Evolutionary conservation across 768 basidiomycete species (phyloP).

Genomic region (Leccinum pellstonianum): DNA sequence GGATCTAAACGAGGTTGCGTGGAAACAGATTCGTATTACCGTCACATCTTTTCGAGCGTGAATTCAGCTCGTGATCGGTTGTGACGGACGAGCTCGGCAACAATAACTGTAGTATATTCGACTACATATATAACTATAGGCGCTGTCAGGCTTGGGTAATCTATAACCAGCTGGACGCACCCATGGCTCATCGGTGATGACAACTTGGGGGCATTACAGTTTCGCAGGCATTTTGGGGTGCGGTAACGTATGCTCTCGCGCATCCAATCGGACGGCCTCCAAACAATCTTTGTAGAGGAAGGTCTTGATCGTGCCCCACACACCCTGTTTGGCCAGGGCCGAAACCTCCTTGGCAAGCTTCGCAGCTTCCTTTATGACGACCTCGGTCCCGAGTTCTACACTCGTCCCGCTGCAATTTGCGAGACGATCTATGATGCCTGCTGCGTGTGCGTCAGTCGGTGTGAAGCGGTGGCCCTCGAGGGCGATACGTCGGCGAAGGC

Average conservation of each 20-base stretch:
- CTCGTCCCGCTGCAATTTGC: constrained; percentile 29
- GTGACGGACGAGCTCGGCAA: constrained; percentile 1
- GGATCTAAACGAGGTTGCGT: constrained; percentile 8
- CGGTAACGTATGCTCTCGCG: constrained; percentile 10
- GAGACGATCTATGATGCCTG: constrained; percentile 69
- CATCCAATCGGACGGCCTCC: constrained; percentile 35
- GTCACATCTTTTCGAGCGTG: not conserved
- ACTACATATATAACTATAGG: not conserved
- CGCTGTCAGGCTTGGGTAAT: constrained; percentile 4
- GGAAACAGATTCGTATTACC: constrained; percentile 10
- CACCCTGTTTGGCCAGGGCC: constrained; percentile 53
- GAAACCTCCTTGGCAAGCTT: constrained; percentile 57
- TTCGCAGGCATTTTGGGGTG: constrained; percentile 12
- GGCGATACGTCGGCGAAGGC: constrained; percentile 65
- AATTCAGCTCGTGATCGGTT: constrained; percentile 11
- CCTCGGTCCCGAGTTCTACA: constrained; percentile 56
- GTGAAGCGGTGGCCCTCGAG: constrained; percentile 81
- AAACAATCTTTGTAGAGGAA: constrained; percentile 59
- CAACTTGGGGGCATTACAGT: constrained; percentile 12
- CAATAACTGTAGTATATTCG: not conserved
- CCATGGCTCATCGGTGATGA: not conserved
- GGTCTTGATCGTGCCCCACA: constrained; percentile 72
- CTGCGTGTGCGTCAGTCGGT: constrained; percentile 62
- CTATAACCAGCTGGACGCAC: constrained; percentile 5
- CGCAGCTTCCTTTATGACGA: constrained; percentile 61